These are phyloP conservation scores for Bacterosira constricta DNA, from an alignment of 108 stramenopile genomes.

Conservation along the genomic window DNA sequence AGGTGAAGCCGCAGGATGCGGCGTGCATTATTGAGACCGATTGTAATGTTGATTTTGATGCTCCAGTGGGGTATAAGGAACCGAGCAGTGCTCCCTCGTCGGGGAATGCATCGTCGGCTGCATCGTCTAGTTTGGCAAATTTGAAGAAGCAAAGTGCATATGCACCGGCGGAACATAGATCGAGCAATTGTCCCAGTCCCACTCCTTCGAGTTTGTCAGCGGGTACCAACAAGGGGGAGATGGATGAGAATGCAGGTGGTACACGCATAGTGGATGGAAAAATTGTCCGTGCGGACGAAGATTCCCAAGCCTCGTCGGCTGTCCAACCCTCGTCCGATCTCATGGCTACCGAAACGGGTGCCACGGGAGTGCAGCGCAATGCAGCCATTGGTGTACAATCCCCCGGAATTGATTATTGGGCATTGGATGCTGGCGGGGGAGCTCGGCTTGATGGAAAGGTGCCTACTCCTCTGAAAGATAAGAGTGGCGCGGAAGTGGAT, in stretches of 20 bases:
- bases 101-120: conserved; percentile 16
- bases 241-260: conserved; percentile 35
- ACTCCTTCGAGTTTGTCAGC: conserved; percentile 50
- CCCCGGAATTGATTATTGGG: conserved; percentile 88
- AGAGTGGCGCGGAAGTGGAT: conserved; percentile 78
- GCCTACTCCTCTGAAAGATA: conserved; percentile 72
- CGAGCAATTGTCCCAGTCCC: conserved; percentile 73
- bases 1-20: conserved; percentile 90
- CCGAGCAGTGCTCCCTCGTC: conserved; percentile 38
- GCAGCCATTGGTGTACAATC: conserved; percentile 75
- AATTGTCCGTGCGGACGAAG: conserved; percentile 60
- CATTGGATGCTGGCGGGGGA: conserved; percentile 80
- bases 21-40: conserved; percentile 97
- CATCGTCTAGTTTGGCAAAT: conserved; percentile 38
- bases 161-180: conserved; percentile 41
- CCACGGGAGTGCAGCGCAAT: conserved; percentile 87
- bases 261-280: conserved; percentile 81
- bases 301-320: neutral
- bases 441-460: conserved; percentile 84
- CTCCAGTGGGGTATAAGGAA: conserved; percentile 92
- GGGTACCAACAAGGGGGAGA: conserved; percentile 31
- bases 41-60: conserved; percentile 95
- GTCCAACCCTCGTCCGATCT: conserved; percentile 31
- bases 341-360: conserved; percentile 73
- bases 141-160: conserved; percentile 56